These are phyloP conservation scores for Termitomyces sp. DNA, from an alignment of 768 basidiomycete species.

Conservation along the genomic window DNA sequence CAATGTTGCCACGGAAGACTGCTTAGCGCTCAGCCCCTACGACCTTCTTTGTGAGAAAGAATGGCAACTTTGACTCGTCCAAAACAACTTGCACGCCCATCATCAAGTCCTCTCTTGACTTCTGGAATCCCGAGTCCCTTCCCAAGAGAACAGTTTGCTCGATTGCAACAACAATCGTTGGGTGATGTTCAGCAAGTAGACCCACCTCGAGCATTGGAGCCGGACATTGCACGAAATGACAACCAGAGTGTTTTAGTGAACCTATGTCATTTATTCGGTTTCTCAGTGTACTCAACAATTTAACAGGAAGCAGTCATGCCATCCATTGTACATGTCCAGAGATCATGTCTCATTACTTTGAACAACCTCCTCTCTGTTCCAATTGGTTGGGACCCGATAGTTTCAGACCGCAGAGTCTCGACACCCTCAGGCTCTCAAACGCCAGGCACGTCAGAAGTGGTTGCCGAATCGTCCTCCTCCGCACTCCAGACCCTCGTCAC, in stretches of 20 bases:
- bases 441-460: constrained; percentile 20
- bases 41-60: constrained; percentile 1
- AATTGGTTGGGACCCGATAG: constrained; percentile 44
- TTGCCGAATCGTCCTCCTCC: constrained; percentile 34
- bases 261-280: background rate
- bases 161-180: constrained; percentile 5
- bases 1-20: background rate
- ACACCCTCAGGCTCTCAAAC: constrained; percentile 42
- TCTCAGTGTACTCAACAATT: constrained; percentile 1
- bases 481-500: constrained; percentile 58
- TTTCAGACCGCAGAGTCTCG: constrained; percentile 57
- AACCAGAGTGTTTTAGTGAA: constrained; percentile 13
- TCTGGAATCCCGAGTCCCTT: constrained; percentile 35
- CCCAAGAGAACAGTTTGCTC: constrained; percentile 27
- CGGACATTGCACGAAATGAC: constrained; percentile 1
- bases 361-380: constrained; percentile 59
- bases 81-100: constrained; percentile 18
- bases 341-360: constrained; percentile 69
- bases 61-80: constrained; percentile 39
- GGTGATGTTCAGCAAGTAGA: constrained; percentile 1
- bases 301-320: constrained; percentile 61
- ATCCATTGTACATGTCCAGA: constrained; percentile 69
- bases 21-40: background rate
- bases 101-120: constrained; percentile 18
- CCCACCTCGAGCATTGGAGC: constrained; percentile 5